phyloP scores from a whole-genome alignment of 2,329 filamentous ascomycete genomes.

The Cercospora berteroae region DNA sequence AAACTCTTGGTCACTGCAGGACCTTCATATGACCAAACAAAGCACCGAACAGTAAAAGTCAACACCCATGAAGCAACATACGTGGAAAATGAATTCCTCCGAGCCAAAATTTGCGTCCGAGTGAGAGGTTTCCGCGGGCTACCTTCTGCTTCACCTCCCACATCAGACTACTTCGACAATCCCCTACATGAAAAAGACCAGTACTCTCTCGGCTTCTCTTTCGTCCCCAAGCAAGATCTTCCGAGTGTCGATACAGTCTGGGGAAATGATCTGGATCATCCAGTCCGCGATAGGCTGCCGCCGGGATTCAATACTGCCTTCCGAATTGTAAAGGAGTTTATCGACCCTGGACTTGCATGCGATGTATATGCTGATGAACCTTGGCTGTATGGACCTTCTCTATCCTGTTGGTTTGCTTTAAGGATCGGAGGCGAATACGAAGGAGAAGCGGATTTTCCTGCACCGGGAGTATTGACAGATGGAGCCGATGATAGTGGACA shows the following conservation, averaged over 20 bases:
- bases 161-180: constrained; percentile 72
- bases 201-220: constrained; percentile 78
- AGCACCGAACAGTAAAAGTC: constrained; percentile 70
- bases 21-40: constrained; percentile 65
- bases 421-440: constrained; percentile 32
- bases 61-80: constrained; percentile 61
- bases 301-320: constrained; percentile 83
- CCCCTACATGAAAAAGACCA: constrained; percentile 71
- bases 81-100: constrained; percentile 63
- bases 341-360: constrained; percentile 85
- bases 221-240: constrained; percentile 67
- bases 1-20: constrained; percentile 79
- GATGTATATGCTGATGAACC: constrained; percentile 85
- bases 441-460: constrained; percentile 28
- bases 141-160: constrained; percentile 61
- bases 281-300: constrained; percentile 79
- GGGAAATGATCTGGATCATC: constrained; percentile 90
- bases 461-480: constrained; percentile 38
- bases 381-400: constrained; percentile 74
- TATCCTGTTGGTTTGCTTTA: constrained; percentile 37
- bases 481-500: constrained; percentile 43
- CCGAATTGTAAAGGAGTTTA: constrained; percentile 80
- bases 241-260: constrained; percentile 73
- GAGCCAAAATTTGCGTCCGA: constrained; percentile 71
- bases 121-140: constrained; percentile 65